phyloP scores from a whole-genome alignment of 495 filamentous ascomycete species.

The Hypoxylon fragiforme region DNA sequence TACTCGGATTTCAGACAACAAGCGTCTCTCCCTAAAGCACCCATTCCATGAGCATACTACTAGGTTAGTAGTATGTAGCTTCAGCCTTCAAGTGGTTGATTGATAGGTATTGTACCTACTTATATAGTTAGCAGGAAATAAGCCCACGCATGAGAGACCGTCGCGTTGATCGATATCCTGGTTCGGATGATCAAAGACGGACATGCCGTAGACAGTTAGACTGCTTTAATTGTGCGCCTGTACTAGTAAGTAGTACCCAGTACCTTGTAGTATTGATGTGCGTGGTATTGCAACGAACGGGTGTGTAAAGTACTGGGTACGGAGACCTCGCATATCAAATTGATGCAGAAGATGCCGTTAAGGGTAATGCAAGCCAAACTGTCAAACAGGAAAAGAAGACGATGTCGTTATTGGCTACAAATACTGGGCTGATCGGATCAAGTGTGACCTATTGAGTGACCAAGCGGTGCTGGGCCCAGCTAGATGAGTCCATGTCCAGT shows the following conservation, averaged over 20 bases:
- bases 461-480: conserved; percentile 19
- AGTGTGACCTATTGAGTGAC: conserved; percentile 29
- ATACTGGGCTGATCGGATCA: conserved; percentile 27
- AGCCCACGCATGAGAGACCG: conserved; percentile 22
- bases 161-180: conserved; percentile 31
- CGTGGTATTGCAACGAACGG: too few species aligned
- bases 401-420: conserved; percentile 15
- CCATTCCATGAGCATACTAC: too few species aligned
- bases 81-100: conserved; percentile 6
- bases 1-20: conserved; percentile 6
- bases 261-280: too few species aligned
- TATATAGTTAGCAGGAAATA: conserved; percentile 2
- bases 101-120: conserved; percentile 1
- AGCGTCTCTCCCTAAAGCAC: not conserved
- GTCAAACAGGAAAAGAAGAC: conserved; percentile 13
- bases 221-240: conserved; percentile 3
- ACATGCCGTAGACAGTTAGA: conserved; percentile 33
- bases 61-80: too few species aligned
- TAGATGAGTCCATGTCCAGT: too few species aligned
- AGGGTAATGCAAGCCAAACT: conserved; percentile 9
- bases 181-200: conserved; percentile 22
- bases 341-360: conserved; percentile 11
- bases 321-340: conserved; percentile 10
- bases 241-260: not conserved
- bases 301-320: conserved; percentile 11